phyloP scores from a whole-genome alignment of 1,139 yeast species.

The Candida sanyaensis region DNA sequence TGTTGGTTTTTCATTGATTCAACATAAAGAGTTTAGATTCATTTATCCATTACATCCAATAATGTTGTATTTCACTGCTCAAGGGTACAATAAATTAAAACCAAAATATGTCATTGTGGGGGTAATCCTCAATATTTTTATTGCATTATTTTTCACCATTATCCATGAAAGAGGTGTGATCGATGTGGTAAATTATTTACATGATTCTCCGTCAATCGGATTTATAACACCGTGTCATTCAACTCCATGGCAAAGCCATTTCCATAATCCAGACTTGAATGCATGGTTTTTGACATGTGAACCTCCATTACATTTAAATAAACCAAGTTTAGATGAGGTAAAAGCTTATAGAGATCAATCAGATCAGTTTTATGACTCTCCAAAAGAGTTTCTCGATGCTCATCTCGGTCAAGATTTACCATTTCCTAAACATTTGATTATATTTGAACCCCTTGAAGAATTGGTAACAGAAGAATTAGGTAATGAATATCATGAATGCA shows the following conservation, averaged over 20 bases:
- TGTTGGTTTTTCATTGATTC: constrained; percentile 58
- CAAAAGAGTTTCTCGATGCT: constrained; percentile 46
- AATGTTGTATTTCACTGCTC: constrained; percentile 17
- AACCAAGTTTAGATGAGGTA: constrained; percentile 26
- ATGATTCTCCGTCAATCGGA: constrained; percentile 55
- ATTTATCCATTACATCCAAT: constrained; percentile 86
- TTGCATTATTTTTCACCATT: constrained; percentile 56
- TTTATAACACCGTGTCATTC: constrained; percentile 96
- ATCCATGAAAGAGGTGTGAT: constrained; percentile 87
- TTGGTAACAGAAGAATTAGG: constrained; percentile 38
- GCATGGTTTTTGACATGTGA: constrained; percentile 87
- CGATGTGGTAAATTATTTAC: constrained; percentile 57
- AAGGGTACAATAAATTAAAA: constrained; percentile 10
- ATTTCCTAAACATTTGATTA: constrained; percentile 55
- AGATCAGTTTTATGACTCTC: constrained; percentile 75
- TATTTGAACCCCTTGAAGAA: constrained; percentile 65
- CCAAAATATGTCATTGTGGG: constrained; percentile 7
- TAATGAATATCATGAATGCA: constrained; percentile 39
- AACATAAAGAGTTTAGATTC: constrained; percentile 91
- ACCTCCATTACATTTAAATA: constrained; percentile 66
- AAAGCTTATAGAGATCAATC: constrained; percentile 76
- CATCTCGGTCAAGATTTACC: constrained; percentile 20
- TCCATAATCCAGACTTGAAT: constrained; percentile 56
- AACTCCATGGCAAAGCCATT: constrained; percentile 89
- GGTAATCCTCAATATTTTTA: constrained; percentile 40